A percentile compares a stretch with the other conserved stretches of the same genome.
Conservation (phyloP, 148 eudicot species). For the Spergularia bocconei region DNA sequence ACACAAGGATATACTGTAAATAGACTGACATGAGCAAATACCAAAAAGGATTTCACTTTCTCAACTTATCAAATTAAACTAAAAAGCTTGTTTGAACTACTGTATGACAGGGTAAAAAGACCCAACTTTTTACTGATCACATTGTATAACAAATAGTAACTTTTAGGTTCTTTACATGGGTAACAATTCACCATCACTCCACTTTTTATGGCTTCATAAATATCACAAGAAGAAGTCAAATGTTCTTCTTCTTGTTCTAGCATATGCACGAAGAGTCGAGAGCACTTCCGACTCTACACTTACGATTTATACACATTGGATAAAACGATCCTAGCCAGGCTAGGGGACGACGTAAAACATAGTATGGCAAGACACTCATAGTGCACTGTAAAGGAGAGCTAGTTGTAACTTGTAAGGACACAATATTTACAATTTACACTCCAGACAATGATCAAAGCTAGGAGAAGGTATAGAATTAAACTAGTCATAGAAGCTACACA, state of each 20-base stretch:
- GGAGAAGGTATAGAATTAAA: background rate
- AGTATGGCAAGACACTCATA: too few species aligned
- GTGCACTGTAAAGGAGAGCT: too few species aligned
- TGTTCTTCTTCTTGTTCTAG: background rate
- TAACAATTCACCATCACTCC: slow-evolving; percentile 13
- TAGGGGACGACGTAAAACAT: too few species aligned
- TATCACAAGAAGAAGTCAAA: background rate
- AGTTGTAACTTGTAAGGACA: too few species aligned
- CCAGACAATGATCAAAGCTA: too few species aligned
- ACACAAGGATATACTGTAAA: slow-evolving; percentile 23
- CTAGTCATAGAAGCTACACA: background rate
- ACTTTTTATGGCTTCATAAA: background rate
- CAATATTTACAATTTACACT: too few species aligned
- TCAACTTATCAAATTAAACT: slow-evolving; percentile 21
- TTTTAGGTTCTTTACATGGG: slow-evolving; percentile 12
- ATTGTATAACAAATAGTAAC: background rate
- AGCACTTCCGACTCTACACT: too few species aligned
- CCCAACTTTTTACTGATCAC: slow-evolving; percentile 23
- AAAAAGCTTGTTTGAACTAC: slow-evolving; percentile 26
- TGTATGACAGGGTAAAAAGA: slow-evolving; percentile 6
- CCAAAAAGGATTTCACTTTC: slow-evolving; percentile 34
- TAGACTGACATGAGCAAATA: slow-evolving; percentile 35
- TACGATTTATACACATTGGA: too few species aligned
- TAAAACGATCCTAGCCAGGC: too few species aligned
- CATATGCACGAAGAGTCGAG: background rate